phyloP scores from a whole-genome alignment of 805 yeast species.

The Wickerhamiella domercqiae region DNA sequence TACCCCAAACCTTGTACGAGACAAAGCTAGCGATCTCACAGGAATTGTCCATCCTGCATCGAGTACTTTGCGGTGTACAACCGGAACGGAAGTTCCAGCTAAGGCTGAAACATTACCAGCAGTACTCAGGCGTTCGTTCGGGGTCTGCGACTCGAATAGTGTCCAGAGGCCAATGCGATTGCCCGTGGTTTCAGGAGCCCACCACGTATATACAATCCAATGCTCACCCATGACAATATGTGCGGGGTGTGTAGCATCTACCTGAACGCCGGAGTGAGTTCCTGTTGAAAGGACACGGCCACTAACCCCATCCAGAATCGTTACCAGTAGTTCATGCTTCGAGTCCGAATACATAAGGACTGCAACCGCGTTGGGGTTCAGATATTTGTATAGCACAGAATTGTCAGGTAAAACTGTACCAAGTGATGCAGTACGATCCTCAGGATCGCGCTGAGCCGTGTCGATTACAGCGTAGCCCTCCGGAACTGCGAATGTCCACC shows the following conservation, averaged over 20 bases:
- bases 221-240: conserved; percentile 59
- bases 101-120: conserved; percentile 24
- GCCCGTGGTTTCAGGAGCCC: conserved; percentile 31
- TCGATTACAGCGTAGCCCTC: conserved; percentile 24
- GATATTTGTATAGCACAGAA: conserved; percentile 66
- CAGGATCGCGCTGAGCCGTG: conserved; percentile 27
- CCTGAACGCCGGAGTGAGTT: conserved; percentile 29
- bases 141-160: conserved; percentile 50
- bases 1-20: conserved; percentile 50
- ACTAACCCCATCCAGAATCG: conserved; percentile 50
- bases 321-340: conserved; percentile 27
- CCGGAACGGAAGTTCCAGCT: conserved; percentile 29
- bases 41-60: conserved; percentile 36
- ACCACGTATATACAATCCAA: conserved; percentile 61
- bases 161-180: conserved; percentile 59
- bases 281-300: conserved; percentile 44
- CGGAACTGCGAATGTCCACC: conserved; percentile 4
- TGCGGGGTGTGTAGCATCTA: conserved; percentile 30
- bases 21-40: conserved; percentile 36
- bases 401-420: conserved; percentile 59
- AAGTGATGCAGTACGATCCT: conserved; percentile 35
- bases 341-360: conserved; percentile 31
- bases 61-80: conserved; percentile 40
- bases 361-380: conserved; percentile 52
- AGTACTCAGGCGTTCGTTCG: conserved; percentile 30